These are phyloP conservation scores for Euphrasia arctica DNA, from an alignment of 305 asterid genomes.

Conservation along the genomic window DNA sequence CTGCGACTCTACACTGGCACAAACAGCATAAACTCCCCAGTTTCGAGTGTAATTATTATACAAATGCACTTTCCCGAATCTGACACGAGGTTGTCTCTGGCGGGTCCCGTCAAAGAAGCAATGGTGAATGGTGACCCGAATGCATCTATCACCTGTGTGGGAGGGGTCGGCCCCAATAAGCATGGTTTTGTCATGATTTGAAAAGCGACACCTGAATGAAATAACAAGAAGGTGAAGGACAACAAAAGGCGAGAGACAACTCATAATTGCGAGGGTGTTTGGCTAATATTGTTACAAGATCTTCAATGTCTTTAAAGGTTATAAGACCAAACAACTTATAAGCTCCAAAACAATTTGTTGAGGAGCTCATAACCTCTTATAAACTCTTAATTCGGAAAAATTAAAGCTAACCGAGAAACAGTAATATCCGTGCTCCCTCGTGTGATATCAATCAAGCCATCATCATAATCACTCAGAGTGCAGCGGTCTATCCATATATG, in stretches of 20 bases:
- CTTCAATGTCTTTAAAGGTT: not conserved
- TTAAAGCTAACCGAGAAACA: constrained; percentile 64
- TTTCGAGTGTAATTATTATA: constrained; percentile 82
- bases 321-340: not conserved
- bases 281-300: too few species aligned
- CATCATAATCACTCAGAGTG: constrained; percentile 72
- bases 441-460: constrained; percentile 83
- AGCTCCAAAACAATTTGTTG: not conserved
- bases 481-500: constrained; percentile 99
- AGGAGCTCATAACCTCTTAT: not conserved
- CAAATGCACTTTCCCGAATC: constrained; percentile 86
- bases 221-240: too few species aligned
- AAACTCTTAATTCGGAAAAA: not conserved
- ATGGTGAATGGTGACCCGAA: constrained; percentile 86
- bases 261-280: not conserved
- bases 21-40: constrained; percentile 94
- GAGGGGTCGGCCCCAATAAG: constrained; percentile 89
- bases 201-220: constrained; percentile 65
- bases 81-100: constrained; percentile 93
- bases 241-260: too few species aligned
- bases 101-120: constrained; percentile 95
- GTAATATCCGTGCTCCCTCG: constrained; percentile 91
- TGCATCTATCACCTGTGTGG: constrained; percentile 67
- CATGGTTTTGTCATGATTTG: constrained; percentile 81
- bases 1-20: constrained; percentile 98